Conservation (phyloP, 2,329 filamentous ascomycete species). For the Neoscytalidium dimidiatum region DNA sequence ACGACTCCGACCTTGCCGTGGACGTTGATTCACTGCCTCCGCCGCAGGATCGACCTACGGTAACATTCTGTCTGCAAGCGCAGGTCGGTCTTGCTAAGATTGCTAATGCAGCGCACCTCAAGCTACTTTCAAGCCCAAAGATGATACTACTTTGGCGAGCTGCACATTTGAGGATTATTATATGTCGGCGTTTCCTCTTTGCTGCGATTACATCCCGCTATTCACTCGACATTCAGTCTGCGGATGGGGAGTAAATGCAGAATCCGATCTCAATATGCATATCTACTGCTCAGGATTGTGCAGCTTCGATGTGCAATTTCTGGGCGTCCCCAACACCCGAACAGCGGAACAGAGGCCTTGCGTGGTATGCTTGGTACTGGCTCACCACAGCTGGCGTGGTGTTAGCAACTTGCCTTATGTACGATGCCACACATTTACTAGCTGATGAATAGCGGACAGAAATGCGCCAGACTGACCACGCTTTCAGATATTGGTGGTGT, state of each 20-base stretch:
- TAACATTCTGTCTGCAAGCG: not conserved
- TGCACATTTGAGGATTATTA: not conserved
- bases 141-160: conserved; percentile 3
- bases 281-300: not conserved
- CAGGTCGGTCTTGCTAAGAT: not conserved
- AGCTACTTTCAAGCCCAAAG: not conserved
- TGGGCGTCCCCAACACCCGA: not conserved
- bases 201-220: not conserved
- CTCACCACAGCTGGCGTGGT: not conserved
- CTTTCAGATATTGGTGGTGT: not conserved
- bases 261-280: not conserved
- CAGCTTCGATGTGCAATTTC: not conserved
- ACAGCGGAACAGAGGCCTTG: not conserved
- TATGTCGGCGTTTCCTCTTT: not conserved
- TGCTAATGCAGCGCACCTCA: not conserved
- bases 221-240: not conserved
- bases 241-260: not conserved
- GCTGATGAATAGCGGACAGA: not conserved
- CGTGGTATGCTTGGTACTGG: conserved; percentile 5
- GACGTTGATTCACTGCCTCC: not conserved
- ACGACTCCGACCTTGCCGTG: conserved; percentile 32
- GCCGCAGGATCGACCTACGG: not conserved
- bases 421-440: not conserved
- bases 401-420: not conserved
- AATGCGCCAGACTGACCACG: not conserved